These are phyloP conservation scores for Hamamelis virginiana DNA, from an alignment of 164 flowering plant genomes.

Conservation along the genomic window DNA sequence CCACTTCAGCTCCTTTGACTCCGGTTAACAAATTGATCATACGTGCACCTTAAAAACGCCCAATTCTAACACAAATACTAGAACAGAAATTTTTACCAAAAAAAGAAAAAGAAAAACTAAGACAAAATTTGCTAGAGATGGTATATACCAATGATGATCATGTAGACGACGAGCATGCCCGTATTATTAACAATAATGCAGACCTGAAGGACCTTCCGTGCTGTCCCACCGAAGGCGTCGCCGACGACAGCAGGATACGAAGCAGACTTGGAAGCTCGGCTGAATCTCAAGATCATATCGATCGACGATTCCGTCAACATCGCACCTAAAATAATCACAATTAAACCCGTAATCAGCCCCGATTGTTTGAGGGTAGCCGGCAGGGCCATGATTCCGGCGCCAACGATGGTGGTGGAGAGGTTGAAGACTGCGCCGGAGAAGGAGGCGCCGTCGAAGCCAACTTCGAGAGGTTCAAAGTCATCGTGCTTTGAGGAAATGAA, in stretches of 20 bases:
- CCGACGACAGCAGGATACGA: conserved; percentile 59
- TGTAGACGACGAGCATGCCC: conserved; percentile 77
- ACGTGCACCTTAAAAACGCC: too few species aligned
- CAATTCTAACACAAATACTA: too few species aligned
- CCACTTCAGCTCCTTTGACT: too few species aligned
- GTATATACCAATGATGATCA: conserved; percentile 78
- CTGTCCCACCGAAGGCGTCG: conserved; percentile 57
- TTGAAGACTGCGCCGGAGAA: conserved; percentile 83
- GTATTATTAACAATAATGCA: conserved; percentile 64
- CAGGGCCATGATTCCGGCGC: conserved; percentile 82
- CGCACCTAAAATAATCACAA: conserved; percentile 45
- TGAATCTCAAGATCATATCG: conserved; percentile 55
- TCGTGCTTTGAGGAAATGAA: conserved; percentile 47
- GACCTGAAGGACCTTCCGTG: conserved; percentile 48
- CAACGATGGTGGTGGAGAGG: conserved; percentile 76
- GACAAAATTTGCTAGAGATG: too few species aligned
- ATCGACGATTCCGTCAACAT: conserved; percentile 56
- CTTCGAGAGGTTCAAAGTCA: conserved; percentile 19
- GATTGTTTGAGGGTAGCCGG: conserved; percentile 69
- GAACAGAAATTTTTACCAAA: background rate
- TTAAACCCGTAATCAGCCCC: conserved; percentile 61
- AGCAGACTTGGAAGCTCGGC: conserved; percentile 40
- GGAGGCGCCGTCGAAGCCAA: conserved; percentile 60
- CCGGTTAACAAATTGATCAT: too few species aligned
- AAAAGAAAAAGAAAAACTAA: background rate